A percentile compares a stretch with the other conserved stretches of the same genome.
These are phyloP conservation scores for Botrytis tulipae DNA, from an alignment of 2,329 filamentous ascomycete species.

Conservation along the genomic window DNA sequence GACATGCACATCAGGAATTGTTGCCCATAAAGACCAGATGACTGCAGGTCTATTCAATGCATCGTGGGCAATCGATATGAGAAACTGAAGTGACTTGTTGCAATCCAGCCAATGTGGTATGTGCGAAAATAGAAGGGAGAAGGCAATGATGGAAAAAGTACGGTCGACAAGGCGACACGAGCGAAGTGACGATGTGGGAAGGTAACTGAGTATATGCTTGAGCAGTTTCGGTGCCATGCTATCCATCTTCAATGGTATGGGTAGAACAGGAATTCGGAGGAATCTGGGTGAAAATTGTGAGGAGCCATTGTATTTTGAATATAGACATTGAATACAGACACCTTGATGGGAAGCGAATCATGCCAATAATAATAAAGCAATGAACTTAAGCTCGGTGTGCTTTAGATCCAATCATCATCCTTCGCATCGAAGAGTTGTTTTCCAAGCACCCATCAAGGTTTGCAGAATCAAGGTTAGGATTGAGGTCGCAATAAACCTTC, in stretches of 20 bases:
- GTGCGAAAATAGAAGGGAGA: constrained; percentile 25
- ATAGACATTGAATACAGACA: neutral
- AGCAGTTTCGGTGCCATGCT: constrained; percentile 28
- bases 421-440: neutral
- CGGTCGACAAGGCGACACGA: constrained; percentile 25
- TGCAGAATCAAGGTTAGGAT: neutral
- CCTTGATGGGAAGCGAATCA: neutral
- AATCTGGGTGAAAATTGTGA: neutral
- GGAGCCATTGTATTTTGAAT: neutral
- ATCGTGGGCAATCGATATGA: neutral
- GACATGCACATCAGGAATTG: constrained; percentile 21
- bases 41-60: neutral
- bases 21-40: constrained; percentile 21
- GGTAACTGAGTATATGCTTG: constrained; percentile 23
- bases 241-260: constrained; percentile 19
- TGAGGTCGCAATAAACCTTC: constrained; percentile 30
- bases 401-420: neutral
- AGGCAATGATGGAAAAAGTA: constrained; percentile 23
- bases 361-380: neutral
- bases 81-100: constrained; percentile 8
- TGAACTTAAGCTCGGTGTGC: neutral
- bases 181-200: constrained; percentile 25
- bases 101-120: constrained; percentile 27
- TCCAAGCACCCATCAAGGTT: constrained; percentile 1
- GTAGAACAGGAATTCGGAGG: neutral